Evolutionary conservation across 371 early-diverging fungal genomes (phyloP).

Genomic region (Apophysomyces variabilis): DNA sequence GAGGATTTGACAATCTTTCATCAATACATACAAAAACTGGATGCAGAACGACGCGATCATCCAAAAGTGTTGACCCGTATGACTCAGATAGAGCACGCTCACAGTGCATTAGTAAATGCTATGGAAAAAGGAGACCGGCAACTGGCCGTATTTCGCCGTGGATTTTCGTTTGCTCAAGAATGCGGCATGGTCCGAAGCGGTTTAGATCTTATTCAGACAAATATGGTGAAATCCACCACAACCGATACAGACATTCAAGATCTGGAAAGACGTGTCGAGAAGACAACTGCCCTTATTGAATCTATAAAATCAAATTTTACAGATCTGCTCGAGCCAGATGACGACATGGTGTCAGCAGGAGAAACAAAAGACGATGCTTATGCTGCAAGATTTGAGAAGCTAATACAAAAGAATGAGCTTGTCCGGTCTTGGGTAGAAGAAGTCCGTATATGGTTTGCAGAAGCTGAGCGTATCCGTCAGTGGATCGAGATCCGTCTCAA

Average conservation of each 20-base stretch:
- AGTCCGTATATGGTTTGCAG: conserved; percentile 54
- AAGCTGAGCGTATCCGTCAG: conserved; percentile 48
- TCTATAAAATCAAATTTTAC: conserved; percentile 17
- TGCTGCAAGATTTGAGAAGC: conserved; percentile 14
- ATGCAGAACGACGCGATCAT: conserved; percentile 20
- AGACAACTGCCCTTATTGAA: conserved; percentile 23
- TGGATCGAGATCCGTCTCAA: conserved; percentile 54
- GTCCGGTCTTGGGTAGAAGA: conserved; percentile 54
- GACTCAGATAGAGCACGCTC: conserved; percentile 26
- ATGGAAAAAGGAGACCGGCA: conserved; percentile 29
- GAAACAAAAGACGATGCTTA: conserved; percentile 11
- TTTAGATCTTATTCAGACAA: conserved; percentile 53
- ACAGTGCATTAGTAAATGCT: conserved; percentile 21
- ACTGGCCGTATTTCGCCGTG: conserved; percentile 31
- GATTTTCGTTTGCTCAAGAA: conserved; percentile 33
- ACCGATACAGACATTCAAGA: conserved; percentile 42
- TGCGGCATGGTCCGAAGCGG: conserved; percentile 44
- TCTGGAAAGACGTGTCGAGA: conserved; percentile 33
- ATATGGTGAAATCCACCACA: conserved; percentile 49
- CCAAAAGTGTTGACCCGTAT: conserved; percentile 23
- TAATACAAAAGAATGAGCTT: conserved; percentile 37
- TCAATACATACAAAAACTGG: conserved; percentile 3
- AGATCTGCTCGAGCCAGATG: conserved; percentile 15
- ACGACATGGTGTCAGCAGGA: background rate
- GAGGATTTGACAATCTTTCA: conserved; percentile 23